Evolutionary conservation across 306 rosid species (phyloP), one percentile per base, ranked within the genome.

Genomic region (Rosa rugosa): DNA sequence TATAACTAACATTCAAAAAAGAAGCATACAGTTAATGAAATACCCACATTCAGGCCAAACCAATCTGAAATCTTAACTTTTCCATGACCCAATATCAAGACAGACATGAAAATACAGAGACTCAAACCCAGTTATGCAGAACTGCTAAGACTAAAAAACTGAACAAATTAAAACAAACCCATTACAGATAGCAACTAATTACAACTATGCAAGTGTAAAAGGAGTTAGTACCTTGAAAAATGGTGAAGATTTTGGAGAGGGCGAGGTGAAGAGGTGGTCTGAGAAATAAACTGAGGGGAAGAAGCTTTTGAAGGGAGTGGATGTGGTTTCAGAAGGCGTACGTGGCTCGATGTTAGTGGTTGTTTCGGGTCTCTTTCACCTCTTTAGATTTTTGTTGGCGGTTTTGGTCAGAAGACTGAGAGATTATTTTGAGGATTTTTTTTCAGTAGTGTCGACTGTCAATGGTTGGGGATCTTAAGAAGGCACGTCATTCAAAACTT

Each of bases 321-420:
- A 86, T 95, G 88, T 91, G 98, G 97, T 79, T 85, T 44, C 4
- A 7, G 81, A 75, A 71, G 38, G 31, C 57, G 11, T 79, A 91
- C 99, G 99, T 93, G 99, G 72, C 91, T 66, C 27, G 14, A 51
- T 76, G n/a, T 31, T 71, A 78, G 65, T 77, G 94, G 86, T 42
- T 75, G 42, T 23, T 73, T 66, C 6, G 36, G 69, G n/a, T 75
- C 79, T 18, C 11, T 51, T 41, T 57, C 53, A n/a, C 54, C 51
- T 42, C 42, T 60, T 59, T 18, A 25, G 71, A 59, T 59, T 59
- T 75, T 75, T 22, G 0, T 59, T 8, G 42, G 40, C 44, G 62
- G 34, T 27, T 41, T 59, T 42, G 42, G 69, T 74, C 41, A 74
- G 31, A 9, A 5, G 23, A 49, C 10, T 56, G 23, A 49, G 20